Base-by-base conservation (phyloP, 202 grass and related monocot species). In the Sporobolus alterniflorus region DNA sequence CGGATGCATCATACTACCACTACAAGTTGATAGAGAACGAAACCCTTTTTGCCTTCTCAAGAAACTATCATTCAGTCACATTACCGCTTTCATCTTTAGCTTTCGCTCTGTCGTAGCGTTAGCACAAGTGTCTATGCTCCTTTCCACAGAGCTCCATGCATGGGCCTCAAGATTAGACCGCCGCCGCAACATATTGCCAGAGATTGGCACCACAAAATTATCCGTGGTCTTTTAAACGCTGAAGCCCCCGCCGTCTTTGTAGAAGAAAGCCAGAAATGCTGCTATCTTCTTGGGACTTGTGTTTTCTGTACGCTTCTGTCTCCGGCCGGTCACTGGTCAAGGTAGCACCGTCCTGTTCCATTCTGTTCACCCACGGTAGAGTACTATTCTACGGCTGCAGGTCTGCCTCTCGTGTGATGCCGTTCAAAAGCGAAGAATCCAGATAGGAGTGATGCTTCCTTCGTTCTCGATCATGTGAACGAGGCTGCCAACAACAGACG, bases 31-130 rank as follows among this genome's bases (percentile, higher is more conserved):
- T 39, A 39, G 36, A 39, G 36, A 39, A n/a, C n/a, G n/a, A n/a
- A 39, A 39, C 36, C 43, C 67, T 71, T 74, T 86, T 64, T 56
- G 71, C 67, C 59, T 66, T 82, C 73, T 77, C 88, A 78, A 90
- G 73, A 66, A 69, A 83, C 78, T 59, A 85, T 73, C 63, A 55
- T 86, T 79, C 79, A 74, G 82, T 68, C 68, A 87, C 78, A 63
- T 76, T 70, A 5, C 51, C 52, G 9, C 88, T 87, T 87, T 86
- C 52, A 41, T 79, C 83, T 86, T 75, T 83, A 83, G 28, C 84
- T 90, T 90, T 87, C 25, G 79, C 63, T 64, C 67, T 83, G 79
- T 55, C 49, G 18, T 52, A 20, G 21, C 63, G 73, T 50, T 42
- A 86, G 3, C 67, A 50, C 28, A 17, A 63, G 26, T 67, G 29